Evolutionary conservation across 768 basidiomycete species (phyloP).

Genomic region (Mycena vitilis): DNA sequence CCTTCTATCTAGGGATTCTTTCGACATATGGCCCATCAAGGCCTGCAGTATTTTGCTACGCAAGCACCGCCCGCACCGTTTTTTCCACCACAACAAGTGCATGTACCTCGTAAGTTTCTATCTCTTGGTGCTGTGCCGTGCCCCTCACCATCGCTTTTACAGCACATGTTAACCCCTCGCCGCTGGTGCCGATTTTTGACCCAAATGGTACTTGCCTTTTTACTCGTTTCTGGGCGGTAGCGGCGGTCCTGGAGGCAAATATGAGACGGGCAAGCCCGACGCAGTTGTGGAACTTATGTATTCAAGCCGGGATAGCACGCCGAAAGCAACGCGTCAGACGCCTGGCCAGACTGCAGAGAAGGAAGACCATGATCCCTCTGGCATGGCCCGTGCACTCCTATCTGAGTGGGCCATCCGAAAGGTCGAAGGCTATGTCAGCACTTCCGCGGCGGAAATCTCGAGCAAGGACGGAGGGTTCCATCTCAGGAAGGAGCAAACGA

Average conservation of each 20-base stretch:
- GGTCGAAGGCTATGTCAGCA: conserved; percentile 8
- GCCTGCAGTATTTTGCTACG: neutral
- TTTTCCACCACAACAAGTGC: neutral
- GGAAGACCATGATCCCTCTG: neutral
- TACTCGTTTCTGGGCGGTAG: too few relatives aligned
- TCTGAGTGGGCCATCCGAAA: conserved; percentile 21
- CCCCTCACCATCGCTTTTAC: neutral
- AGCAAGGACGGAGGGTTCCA: conserved; percentile 4
- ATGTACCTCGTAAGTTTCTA: neutral
- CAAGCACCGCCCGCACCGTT: neutral
- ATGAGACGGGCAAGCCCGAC: too few relatives aligned
- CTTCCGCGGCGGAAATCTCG: neutral
- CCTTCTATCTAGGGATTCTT: neutral
- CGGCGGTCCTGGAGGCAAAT: too few relatives aligned
- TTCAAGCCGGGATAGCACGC: too few relatives aligned
- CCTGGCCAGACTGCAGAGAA: too few relatives aligned
- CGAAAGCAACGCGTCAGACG: too few relatives aligned
- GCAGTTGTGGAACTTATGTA: too few relatives aligned
- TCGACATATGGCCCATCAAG: neutral
- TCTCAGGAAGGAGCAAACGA: too few relatives aligned
- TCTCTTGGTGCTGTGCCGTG: neutral
- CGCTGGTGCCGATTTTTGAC: neutral
- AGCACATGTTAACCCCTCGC: neutral
- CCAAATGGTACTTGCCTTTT: neutral
- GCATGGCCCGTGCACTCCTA: conserved; percentile 14